Evolutionary conservation across 2,329 filamentous ascomycete genomes (phyloP), one percentile per base, ranked within the genome.

Genomic region (Phyllosticta citrichinensis): DNA sequence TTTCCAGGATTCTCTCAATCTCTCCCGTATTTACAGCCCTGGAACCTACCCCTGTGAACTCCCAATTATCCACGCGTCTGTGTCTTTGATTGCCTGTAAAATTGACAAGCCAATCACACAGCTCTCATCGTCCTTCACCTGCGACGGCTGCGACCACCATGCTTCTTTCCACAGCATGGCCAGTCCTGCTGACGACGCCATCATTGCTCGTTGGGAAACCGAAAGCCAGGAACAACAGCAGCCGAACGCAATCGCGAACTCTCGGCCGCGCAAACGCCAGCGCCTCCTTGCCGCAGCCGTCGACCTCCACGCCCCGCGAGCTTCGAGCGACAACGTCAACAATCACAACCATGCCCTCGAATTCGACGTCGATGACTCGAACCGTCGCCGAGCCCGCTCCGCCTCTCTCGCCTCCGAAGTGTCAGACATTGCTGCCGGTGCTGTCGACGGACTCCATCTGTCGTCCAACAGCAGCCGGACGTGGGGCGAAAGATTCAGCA

Each of bases 101-200:
- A 56, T 47, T 60, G 33, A 52, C 50, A 19, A 54, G 56, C 14
- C 47, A 33, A 52, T 47, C 10, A 50, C 55, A 61, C 52, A 74
- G 77, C 75, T 75, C 11, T 70, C 79, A 10, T 79, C 78, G 0
- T 79, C 75, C 6, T 83, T 80, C 70, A 78, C 81, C 64, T 83
- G 81, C 68, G 81, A 83, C 66, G 81, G 81, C 56, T 83, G 81
- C 65, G 69, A 68, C 30, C 81, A 83, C 67, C 81, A 83, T 65
- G 80, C 81, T 6, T 78, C 75, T 11, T 83, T 81, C 64, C 81
- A 83, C 68, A 75, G 68, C 57, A 75, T 83, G 71, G 79, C 81
- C 63, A 82, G 80, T 61, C 71, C 73, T n/a, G 65, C 68, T 10
- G 80, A 81, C 55, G 76, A 81, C 58, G 78, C 76, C 52, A 71